Evolutionary conservation across 2,329 filamentous ascomycete species (phyloP), one percentile per base, ranked within the genome.

Genomic region (Lomentospora prolificans): DNA sequence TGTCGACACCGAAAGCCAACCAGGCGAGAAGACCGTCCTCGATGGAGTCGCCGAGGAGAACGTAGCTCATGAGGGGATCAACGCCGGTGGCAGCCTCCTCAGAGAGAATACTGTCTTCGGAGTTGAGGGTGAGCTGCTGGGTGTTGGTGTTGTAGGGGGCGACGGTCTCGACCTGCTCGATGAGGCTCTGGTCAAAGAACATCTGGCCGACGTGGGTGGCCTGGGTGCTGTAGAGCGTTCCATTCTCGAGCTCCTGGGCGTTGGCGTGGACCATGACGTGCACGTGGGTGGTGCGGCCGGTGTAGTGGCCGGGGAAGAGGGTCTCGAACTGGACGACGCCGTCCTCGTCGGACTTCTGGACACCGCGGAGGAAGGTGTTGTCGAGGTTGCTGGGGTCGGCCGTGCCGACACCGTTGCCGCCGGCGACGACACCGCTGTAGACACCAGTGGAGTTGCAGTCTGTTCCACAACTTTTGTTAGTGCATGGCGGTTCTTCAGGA

Each of bases 141-240:
- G 66, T 69, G 66, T 78, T 78, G 55, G 60, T 63, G 10, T 55
- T 64, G 64, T 78, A 78, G 0, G 80, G 79, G 1, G 65, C 59
- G 0, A 67, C 67, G 24, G 62, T 62, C 58, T 80, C 75, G 54
- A 84, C 78, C 22, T 67, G 60, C n/a, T 63, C 59, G 58, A 80
- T 73, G 33, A 83, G 72, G 59, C 72, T 70, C 63, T 81, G 75
- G 66, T 83, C 79, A 64, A 82, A 80, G 72, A 80, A 85, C 57
- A 82, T 66, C 65, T 85, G 82, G 17, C 82, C 81, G 33, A 84
- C 74, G 65, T 85, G 80, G 1, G 76, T 73, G 50, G 78, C 73
- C 30, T 69, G 72, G 24, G 75, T 72, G 57, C 72, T 75, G 28
- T 69, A 65, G 57, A 80, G 70, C 57, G 79, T 82, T 60, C 72